phyloP scores from a whole-genome alignment of 768 basidiomycete species.

The Lactifluus piperatus region DNA sequence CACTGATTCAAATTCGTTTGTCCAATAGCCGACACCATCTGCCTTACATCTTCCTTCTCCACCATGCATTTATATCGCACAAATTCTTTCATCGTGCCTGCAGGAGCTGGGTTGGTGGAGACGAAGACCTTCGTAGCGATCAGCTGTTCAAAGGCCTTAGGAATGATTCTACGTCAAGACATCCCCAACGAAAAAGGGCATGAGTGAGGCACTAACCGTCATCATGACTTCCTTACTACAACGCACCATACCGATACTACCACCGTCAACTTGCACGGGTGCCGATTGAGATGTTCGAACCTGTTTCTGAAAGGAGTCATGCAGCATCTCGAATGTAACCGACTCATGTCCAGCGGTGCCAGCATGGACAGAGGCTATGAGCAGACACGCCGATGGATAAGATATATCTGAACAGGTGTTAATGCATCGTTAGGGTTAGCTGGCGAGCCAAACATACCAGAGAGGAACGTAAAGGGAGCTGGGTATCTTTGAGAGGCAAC shows the following conservation, averaged over 20 bases:
- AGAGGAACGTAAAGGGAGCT: conserved; percentile 41
- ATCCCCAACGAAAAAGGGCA: neutral
- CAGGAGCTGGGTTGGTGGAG: conserved; percentile 38
- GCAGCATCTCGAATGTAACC: conserved; percentile 89
- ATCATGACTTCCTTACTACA: conserved; percentile 57
- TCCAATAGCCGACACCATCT: conserved; percentile 52
- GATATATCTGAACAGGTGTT: conserved; percentile 45
- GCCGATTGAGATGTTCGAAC: conserved; percentile 63
- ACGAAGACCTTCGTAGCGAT: conserved; percentile 48
- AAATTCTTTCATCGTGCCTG: conserved; percentile 56
- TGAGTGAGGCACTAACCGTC: conserved; percentile 39
- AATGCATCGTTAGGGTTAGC: neutral
- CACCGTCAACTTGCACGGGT: conserved; percentile 66
- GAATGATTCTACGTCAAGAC: neutral
- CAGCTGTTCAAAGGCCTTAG: conserved; percentile 72
- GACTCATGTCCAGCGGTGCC: conserved; percentile 64
- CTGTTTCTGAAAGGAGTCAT: conserved; percentile 70
- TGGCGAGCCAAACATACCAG: conserved; percentile 34
- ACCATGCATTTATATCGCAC: conserved; percentile 62
- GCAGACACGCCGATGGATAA: conserved; percentile 72
- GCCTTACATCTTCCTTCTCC: conserved; percentile 56
- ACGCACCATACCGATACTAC: conserved; percentile 59
- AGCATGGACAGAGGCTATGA: conserved; percentile 78
- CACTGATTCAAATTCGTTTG: conserved; percentile 72
- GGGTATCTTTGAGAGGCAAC: conserved; percentile 49